Conservation (phyloP, 208 protist species). For the Trypanosoma avium region DNA sequence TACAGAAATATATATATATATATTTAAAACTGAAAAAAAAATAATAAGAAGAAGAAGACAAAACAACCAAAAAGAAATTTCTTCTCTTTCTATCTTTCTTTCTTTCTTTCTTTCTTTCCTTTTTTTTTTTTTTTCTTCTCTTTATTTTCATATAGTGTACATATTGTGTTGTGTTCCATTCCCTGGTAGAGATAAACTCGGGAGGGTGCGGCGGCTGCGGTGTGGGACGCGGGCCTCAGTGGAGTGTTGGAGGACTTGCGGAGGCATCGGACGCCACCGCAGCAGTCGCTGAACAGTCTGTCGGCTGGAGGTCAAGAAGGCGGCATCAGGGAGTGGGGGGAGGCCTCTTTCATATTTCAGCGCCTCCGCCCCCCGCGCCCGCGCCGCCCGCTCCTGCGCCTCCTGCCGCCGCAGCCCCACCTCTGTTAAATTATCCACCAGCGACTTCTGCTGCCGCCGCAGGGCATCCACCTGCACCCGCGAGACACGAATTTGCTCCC, state of each 20-base stretch:
- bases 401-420: slow-evolving; percentile 60
- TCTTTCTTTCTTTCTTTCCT: background rate
- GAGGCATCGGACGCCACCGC: slow-evolving; percentile 78
- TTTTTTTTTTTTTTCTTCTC: background rate
- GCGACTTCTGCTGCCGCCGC: slow-evolving; percentile 68
- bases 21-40: background rate
- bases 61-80: background rate
- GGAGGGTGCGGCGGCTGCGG: slow-evolving; percentile 36
- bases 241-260: slow-evolving; percentile 35
- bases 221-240: slow-evolving; percentile 33
- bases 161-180: background rate
- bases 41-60: no score
- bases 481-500: slow-evolving; percentile 51
- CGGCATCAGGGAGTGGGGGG: slow-evolving; percentile 14
- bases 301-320: slow-evolving; percentile 44
- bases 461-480: slow-evolving; percentile 60
- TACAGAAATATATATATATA: slow-evolving; percentile 9
- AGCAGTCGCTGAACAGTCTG: slow-evolving; percentile 69
- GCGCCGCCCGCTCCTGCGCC: slow-evolving; percentile 43
- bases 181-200: slow-evolving; percentile 23
- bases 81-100: background rate
- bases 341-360: slow-evolving; percentile 48
- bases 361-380: slow-evolving; percentile 33
- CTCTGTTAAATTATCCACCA: slow-evolving; percentile 87
- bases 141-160: slow-evolving; percentile 6